Evolutionary conservation across 106 monocot genomes (phyloP).

Genomic region (Dactylorhiza incarnata): DNA sequence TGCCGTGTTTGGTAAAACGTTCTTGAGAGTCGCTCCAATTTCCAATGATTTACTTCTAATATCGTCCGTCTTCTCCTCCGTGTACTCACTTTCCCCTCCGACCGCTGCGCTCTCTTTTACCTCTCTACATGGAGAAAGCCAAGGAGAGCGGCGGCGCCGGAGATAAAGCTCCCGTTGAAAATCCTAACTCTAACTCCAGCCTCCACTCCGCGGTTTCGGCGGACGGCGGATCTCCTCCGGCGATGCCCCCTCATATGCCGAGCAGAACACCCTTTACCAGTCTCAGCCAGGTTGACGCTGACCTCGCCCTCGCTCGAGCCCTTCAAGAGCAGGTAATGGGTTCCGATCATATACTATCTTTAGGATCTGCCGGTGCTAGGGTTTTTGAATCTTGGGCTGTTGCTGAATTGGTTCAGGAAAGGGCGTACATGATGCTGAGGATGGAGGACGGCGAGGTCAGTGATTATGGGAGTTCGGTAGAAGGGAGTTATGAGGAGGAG

Average conservation of each 20-base stretch:
- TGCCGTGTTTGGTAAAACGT: too few species aligned
- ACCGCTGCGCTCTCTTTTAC: background rate
- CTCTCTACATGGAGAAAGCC: conserved; percentile 20
- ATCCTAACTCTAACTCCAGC: conserved; percentile 26
- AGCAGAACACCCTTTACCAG: conserved; percentile 74
- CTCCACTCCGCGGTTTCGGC: background rate
- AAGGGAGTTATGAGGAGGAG: conserved; percentile 41
- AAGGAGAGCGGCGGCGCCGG: conserved; percentile 28
- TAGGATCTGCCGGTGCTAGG: background rate
- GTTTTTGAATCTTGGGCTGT: background rate
- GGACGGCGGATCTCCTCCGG: conserved; percentile 3
- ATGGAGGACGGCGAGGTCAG: conserved; percentile 39
- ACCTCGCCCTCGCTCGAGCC: conserved; percentile 82
- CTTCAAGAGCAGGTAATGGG: conserved; percentile 80
- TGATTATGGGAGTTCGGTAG: conserved; percentile 34
- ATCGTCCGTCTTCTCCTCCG: background rate
- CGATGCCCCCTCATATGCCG: conserved; percentile 5
- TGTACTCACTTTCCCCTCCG: background rate
- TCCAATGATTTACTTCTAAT: background rate
- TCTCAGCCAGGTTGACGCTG: conserved; percentile 90
- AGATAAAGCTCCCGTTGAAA: conserved; percentile 13
- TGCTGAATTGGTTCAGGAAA: conserved; percentile 45
- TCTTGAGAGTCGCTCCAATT: too few species aligned
- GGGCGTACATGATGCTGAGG: conserved; percentile 93
- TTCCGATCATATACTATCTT: background rate